Evolutionary conservation across 495 filamentous ascomycete genomes (phyloP).

Genomic region (Penicillium silybi): DNA sequence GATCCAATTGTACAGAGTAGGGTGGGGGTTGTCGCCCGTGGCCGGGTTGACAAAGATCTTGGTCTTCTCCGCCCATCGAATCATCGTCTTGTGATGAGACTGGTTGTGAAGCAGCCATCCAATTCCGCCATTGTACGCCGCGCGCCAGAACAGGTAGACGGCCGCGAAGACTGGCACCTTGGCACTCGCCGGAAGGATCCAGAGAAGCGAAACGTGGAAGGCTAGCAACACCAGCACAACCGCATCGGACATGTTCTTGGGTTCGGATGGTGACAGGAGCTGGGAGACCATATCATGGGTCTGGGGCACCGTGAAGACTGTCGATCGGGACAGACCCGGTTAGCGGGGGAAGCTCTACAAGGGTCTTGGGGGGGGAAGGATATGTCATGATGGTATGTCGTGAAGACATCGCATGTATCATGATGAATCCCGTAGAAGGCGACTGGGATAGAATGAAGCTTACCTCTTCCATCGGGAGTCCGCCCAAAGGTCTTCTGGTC

Average conservation of each 20-base stretch:
- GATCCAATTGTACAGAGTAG: constrained; percentile 73
- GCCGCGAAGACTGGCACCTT: constrained; percentile 72
- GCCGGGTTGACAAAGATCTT: constrained; percentile 81
- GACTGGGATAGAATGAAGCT: constrained; percentile 31
- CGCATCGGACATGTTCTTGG: constrained; percentile 87
- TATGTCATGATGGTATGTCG: neutral
- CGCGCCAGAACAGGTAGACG: constrained; percentile 88
- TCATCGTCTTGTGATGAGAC: constrained; percentile 79
- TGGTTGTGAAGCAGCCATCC: constrained; percentile 85
- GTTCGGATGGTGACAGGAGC: constrained; percentile 87
- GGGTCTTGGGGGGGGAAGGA: constrained; percentile 1
- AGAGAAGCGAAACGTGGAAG: constrained; percentile 67
- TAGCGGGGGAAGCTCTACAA: constrained; percentile 16
- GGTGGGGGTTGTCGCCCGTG: constrained; percentile 74
- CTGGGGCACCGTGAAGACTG: constrained; percentile 92
- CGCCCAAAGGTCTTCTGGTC: constrained; percentile 80
- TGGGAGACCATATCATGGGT: constrained; percentile 99
- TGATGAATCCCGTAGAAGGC: neutral
- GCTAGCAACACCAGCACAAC: constrained; percentile 78
- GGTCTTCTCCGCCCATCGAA: constrained; percentile 82
- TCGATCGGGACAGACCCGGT: constrained; percentile 5
- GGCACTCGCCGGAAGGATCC: constrained; percentile 59
- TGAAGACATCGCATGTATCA: neutral
- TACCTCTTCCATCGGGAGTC: constrained; percentile 86
- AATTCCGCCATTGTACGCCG: constrained; percentile 89